A percentile compares a stretch with the other conserved stretches of the same genome.
These are phyloP conservation scores for Tremella yokohamensis DNA, from an alignment of 768 basidiomycete genomes.

Conservation along the genomic window DNA sequence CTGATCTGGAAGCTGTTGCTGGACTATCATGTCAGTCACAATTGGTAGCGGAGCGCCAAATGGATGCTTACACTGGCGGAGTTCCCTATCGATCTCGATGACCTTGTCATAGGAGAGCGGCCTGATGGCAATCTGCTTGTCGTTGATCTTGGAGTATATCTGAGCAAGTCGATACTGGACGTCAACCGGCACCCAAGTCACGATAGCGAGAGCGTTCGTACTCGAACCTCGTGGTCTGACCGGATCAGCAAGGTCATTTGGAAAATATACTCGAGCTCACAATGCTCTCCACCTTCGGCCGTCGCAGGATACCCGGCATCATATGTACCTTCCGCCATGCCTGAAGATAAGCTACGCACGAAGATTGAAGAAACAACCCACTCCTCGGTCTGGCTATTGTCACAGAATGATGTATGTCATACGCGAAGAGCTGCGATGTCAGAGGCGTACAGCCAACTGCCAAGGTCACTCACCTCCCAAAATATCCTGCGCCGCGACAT, in stretches of 20 bases:
- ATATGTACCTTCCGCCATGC: constrained; percentile 6
- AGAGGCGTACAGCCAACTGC: background rate
- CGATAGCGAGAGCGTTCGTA: background rate
- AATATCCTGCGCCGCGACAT: constrained; percentile 16
- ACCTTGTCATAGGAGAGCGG: constrained; percentile 14
- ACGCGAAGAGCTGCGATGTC: constrained; percentile 12
- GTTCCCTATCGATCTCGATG: constrained; percentile 12
- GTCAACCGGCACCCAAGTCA: background rate
- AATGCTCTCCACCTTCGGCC: constrained; percentile 9
- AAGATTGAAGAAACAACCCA: background rate
- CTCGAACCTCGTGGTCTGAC: constrained; percentile 14
- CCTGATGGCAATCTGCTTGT: constrained; percentile 11
- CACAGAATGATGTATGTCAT: constrained; percentile 16
- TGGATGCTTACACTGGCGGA: constrained; percentile 12
- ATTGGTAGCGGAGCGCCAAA: background rate
- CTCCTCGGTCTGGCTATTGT: constrained; percentile 14
- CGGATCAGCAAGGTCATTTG: background rate
- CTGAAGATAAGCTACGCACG: background rate
- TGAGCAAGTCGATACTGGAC: constrained; percentile 11
- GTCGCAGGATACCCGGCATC: constrained; percentile 10
- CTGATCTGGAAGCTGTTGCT: constrained; percentile 10
- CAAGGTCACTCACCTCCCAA: constrained; percentile 15
- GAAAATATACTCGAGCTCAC: constrained; percentile 1
- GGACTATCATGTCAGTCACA: constrained; percentile 4
- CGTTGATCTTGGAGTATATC: constrained; percentile 14